A percentile compares a stretch with the other conserved stretches of the same genome.
These are phyloP conservation scores for Wallacemonas sp. DNA, from an alignment of 208 protist species.

Conservation along the genomic window DNA sequence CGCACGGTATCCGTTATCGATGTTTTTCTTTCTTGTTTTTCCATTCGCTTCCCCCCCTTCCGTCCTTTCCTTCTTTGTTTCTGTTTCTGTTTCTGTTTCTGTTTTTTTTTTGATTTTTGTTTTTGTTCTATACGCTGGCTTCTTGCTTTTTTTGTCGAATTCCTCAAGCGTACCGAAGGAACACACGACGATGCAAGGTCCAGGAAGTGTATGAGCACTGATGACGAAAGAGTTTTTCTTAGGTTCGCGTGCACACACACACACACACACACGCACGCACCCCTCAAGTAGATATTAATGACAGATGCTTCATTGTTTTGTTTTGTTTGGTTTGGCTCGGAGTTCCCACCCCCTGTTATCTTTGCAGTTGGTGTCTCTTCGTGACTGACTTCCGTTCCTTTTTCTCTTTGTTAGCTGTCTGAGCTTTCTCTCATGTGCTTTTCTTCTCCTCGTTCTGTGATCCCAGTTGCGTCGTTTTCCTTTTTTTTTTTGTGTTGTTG, in stretches of 20 bases:
- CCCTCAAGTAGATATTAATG: conserved; percentile 2
- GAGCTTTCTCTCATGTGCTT: conserved; percentile 1
- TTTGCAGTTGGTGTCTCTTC: no score
- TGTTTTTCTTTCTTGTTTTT: background rate
- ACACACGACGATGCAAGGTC: no score
- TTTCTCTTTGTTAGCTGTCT: conserved; percentile 11
- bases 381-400: background rate
- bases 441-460: conserved; percentile 6
- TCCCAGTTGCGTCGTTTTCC: background rate
- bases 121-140: no score
- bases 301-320: conserved; percentile 4
- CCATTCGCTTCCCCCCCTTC: background rate
- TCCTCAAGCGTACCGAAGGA: no score
- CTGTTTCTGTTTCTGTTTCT: no score
- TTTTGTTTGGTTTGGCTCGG: conserved; percentile 14
- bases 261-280: background rate
- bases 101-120: no score
- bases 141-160: no score
- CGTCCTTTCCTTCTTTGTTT: background rate
- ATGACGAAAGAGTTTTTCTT: no score
- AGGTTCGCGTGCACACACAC: background rate
- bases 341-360: no score
- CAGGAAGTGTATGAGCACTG: no score
- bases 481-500: conserved; percentile 12
- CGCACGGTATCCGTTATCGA: background rate